These are phyloP conservation scores for Clitopilus hobsonii DNA, from an alignment of 768 basidiomycete genomes.

Conservation along the genomic window DNA sequence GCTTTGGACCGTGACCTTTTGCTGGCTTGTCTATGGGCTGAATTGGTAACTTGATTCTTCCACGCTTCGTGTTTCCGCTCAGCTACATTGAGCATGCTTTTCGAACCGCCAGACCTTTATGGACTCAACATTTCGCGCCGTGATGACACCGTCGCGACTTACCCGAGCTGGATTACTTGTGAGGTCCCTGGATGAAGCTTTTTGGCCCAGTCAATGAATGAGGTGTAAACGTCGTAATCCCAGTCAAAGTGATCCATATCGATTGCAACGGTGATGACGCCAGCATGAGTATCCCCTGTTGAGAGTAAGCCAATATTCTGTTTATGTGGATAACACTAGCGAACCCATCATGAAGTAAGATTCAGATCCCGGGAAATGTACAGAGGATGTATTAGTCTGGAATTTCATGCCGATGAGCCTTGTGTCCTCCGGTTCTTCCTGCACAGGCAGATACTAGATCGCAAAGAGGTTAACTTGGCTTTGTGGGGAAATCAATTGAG, in stretches of 20 bases:
- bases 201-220: neutral
- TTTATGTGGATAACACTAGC: too few relatives aligned
- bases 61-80: neutral
- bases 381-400: neutral
- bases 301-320: too few relatives aligned
- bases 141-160: too few relatives aligned
- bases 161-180: too few relatives aligned
- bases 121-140: neutral
- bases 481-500: neutral
- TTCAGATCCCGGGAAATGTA: neutral
- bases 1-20: constrained; percentile 6
- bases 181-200: too few relatives aligned
- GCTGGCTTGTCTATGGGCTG: neutral
- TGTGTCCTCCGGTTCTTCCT: neutral
- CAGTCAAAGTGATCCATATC: neutral
- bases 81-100: neutral
- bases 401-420: neutral
- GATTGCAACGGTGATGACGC: neutral
- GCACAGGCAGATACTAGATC: neutral
- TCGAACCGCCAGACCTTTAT: neutral
- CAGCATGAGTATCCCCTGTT: neutral
- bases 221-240: neutral
- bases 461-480: neutral
- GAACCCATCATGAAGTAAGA: neutral
- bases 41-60: neutral